phyloP scores from a whole-genome alignment of 2,329 filamentous ascomycete genomes.

The Fusarium veterinarium region DNA sequence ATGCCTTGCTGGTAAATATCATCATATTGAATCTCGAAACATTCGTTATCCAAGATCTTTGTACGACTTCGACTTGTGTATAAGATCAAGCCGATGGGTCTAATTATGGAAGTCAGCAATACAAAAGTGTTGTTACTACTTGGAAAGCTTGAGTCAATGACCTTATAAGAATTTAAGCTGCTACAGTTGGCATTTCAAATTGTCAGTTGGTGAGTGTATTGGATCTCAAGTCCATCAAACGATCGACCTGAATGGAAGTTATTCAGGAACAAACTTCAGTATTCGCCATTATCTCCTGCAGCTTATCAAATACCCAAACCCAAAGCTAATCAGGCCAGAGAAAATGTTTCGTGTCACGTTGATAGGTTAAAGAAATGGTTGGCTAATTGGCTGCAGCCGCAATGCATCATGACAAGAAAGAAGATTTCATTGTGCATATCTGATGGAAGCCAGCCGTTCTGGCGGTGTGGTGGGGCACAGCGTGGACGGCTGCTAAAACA shows the following conservation, averaged over 20 bases:
- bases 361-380: neutral
- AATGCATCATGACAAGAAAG: neutral
- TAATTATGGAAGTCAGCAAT: neutral
- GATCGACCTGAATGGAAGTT: neutral
- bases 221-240: neutral
- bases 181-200: neutral
- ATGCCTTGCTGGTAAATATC: neutral
- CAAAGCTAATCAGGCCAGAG: neutral
- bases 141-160: neutral
- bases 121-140: neutral
- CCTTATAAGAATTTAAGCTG: neutral
- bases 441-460: constrained; percentile 10
- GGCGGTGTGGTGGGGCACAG: constrained; percentile 25
- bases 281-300: neutral
- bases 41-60: neutral
- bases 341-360: neutral
- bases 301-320: neutral
- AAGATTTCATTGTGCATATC: constrained; percentile 5
- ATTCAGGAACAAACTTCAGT: neutral
- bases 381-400: neutral
- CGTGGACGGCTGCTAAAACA: neutral
- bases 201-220: neutral
- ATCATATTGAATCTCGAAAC: neutral
- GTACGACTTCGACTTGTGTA: neutral
- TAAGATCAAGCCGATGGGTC: neutral